Evolutionary conservation across 352 stramenopile species (phyloP).

Genomic region (Phytophthora aleatoria): DNA sequence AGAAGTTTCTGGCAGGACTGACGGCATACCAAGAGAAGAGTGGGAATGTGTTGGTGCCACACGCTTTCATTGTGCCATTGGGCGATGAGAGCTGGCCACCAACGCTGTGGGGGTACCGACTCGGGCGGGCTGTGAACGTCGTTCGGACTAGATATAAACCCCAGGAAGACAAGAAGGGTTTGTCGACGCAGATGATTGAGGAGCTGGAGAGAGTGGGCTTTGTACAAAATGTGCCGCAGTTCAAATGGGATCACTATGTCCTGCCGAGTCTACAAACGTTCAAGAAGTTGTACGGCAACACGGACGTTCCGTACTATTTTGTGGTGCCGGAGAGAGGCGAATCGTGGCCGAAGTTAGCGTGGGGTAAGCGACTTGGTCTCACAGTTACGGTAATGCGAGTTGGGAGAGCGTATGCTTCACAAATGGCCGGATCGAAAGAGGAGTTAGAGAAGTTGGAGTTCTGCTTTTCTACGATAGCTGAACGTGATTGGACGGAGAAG

Average conservation of each 20-base stretch:
- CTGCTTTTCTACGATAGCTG: background rate
- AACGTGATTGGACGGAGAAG: constrained; percentile 6
- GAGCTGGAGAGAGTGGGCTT: background rate
- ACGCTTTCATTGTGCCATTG: no score
- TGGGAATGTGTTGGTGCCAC: no score
- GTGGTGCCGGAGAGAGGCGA: background rate
- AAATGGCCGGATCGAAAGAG: background rate
- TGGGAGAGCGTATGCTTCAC: background rate
- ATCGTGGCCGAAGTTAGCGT: background rate
- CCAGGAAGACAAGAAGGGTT: background rate
- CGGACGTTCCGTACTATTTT: no score
- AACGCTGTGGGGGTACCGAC: no score
- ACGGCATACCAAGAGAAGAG: no score
- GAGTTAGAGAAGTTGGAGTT: constrained; percentile 1
- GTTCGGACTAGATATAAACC: background rate
- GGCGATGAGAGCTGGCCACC: no score
- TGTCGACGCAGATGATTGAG: background rate
- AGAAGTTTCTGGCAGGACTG: no score
- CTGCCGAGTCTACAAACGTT: background rate
- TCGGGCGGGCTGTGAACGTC: background rate
- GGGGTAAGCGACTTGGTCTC: background rate
- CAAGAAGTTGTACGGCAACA: background rate
- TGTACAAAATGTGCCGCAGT: background rate
- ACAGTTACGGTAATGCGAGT: background rate
- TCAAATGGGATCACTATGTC: background rate